A percentile compares a stretch with the other conserved stretches of the same genome.
Conservation (phyloP, 176 grass and related monocot genomes). For the Musa beccarii region DNA sequence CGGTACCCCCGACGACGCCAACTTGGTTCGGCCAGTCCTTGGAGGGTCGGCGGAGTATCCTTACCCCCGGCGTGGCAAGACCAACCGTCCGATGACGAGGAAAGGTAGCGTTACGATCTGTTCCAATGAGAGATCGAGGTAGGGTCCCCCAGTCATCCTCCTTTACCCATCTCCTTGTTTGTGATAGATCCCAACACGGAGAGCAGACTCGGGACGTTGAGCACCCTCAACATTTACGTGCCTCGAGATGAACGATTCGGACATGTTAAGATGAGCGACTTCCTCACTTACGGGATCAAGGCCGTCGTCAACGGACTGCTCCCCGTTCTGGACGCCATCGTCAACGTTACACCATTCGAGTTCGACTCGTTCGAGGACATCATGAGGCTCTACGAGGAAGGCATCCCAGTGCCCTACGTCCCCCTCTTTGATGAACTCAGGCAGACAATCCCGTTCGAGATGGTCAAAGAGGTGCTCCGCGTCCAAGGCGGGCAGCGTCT, state of each 20-base stretch:
- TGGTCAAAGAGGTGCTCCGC: slow-evolving; percentile 56
- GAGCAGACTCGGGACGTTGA: slow-evolving; percentile 36
- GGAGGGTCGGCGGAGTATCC: slow-evolving; percentile 38
- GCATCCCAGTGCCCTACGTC: slow-evolving; percentile 40
- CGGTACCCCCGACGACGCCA: slow-evolving; percentile 29
- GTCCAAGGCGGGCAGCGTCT: slow-evolving; percentile 29
- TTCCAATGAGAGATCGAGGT: neutral
- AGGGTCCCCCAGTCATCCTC: neutral
- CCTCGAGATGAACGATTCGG: slow-evolving; percentile 62
- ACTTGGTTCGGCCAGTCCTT: slow-evolving; percentile 41
- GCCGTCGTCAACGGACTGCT: slow-evolving; percentile 32
- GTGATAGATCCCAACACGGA: slow-evolving; percentile 40
- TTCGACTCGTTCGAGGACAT: slow-evolving; percentile 61
- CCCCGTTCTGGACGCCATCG: slow-evolving; percentile 37
- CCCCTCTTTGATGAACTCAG: slow-evolving; percentile 36
- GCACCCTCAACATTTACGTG: slow-evolving; percentile 38
- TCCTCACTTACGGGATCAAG: slow-evolving; percentile 39
- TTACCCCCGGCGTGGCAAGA: slow-evolving; percentile 46
- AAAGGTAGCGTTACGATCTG: slow-evolving; percentile 16
- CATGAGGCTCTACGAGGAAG: slow-evolving; percentile 39
- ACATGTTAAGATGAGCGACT: slow-evolving; percentile 53
- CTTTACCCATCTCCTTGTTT: neutral
- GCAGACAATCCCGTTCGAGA: slow-evolving; percentile 34
- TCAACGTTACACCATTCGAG: slow-evolving; percentile 23
- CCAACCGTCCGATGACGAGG: slow-evolving; percentile 15